A percentile compares a stretch with the other conserved stretches of the same genome.
These are phyloP conservation scores for Nannochloris sp. DNA, from an alignment of 139 green algal genomes.

Conservation along the genomic window DNA sequence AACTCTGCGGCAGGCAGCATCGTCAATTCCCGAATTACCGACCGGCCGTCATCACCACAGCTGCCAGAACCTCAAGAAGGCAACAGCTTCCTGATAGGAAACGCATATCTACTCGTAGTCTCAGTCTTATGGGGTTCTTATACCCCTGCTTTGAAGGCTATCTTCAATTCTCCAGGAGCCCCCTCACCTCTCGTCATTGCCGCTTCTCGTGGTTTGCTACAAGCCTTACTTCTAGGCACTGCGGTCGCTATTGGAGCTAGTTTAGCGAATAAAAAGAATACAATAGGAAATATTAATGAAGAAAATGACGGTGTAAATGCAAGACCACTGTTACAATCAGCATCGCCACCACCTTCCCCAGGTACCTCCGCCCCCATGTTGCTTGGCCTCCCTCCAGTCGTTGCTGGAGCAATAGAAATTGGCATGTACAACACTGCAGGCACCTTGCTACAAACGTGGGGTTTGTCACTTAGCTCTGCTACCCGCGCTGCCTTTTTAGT, in stretches of 20 bases:
- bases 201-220: slow-evolving; percentile 15
- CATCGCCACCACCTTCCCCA: not conserved
- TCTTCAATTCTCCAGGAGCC: slow-evolving; percentile 6
- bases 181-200: slow-evolving; percentile 12
- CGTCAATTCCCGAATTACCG: too few relatives aligned
- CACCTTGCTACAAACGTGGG: slow-evolving; percentile 24
- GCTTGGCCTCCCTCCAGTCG: not conserved
- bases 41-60: too few relatives aligned
- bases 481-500: slow-evolving; percentile 32
- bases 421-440: slow-evolving; percentile 9
- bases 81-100: not conserved
- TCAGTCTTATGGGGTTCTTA: slow-evolving; percentile 21
- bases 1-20: too few relatives aligned
- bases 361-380: not conserved
- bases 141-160: slow-evolving; percentile 13
- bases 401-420: not conserved
- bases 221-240: slow-evolving; percentile 4
- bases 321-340: slow-evolving; percentile 8
- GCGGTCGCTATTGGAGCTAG: slow-evolving; percentile 1
- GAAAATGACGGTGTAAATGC: slow-evolving; percentile 9
- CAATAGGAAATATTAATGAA: not conserved
- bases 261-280: not conserved
- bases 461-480: slow-evolving; percentile 25
- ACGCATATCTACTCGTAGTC: slow-evolving; percentile 12
- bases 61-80: not conserved